These are phyloP conservation scores for Cotoneaster glaucophyllus DNA, from an alignment of 306 rosid species.

Conservation along the genomic window DNA sequence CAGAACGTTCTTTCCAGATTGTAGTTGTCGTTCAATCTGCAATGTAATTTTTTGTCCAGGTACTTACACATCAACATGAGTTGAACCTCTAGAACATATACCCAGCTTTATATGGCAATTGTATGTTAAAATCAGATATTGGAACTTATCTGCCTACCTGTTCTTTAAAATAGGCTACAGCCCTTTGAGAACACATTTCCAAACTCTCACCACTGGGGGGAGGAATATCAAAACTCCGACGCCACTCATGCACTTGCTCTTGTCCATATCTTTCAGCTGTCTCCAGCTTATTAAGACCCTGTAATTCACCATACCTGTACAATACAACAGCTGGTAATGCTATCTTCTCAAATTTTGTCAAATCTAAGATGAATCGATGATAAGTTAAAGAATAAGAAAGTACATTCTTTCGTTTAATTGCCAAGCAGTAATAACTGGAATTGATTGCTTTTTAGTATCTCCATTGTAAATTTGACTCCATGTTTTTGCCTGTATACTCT, in stretches of 20 bases:
- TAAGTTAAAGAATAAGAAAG: background rate
- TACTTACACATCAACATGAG: background rate
- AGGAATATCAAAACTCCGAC: slow-evolving; percentile 71
- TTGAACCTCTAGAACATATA: background rate
- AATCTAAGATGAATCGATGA: background rate
- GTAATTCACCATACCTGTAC: slow-evolving; percentile 73
- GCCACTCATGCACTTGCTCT: slow-evolving; percentile 78
- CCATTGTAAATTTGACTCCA: slow-evolving; percentile 70
- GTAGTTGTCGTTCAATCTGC: slow-evolving; percentile 77
- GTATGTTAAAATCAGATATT: background rate
- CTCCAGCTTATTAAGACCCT: slow-evolving; percentile 78
- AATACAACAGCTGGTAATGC: slow-evolving; percentile 8
- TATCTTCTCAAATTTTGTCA: background rate
- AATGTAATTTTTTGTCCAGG: slow-evolving; percentile 13
- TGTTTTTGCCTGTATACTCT: slow-evolving; percentile 53
- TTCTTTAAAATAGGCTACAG: slow-evolving; percentile 73
- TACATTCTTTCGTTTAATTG: slow-evolving; percentile 85
- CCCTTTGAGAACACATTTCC: slow-evolving; percentile 84
- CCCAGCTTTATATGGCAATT: background rate
- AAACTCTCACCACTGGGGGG: slow-evolving; percentile 88
- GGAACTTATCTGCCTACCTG: slow-evolving; percentile 31
- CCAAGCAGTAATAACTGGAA: slow-evolving; percentile 72
- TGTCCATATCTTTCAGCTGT: slow-evolving; percentile 76
- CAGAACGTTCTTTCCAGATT: slow-evolving; percentile 66
- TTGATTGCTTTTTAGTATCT: slow-evolving; percentile 66